Evolutionary conservation across 2,329 filamentous ascomycete genomes (phyloP), one percentile per base, ranked within the genome.

Genomic region (Fusarium oligoseptatum): DNA sequence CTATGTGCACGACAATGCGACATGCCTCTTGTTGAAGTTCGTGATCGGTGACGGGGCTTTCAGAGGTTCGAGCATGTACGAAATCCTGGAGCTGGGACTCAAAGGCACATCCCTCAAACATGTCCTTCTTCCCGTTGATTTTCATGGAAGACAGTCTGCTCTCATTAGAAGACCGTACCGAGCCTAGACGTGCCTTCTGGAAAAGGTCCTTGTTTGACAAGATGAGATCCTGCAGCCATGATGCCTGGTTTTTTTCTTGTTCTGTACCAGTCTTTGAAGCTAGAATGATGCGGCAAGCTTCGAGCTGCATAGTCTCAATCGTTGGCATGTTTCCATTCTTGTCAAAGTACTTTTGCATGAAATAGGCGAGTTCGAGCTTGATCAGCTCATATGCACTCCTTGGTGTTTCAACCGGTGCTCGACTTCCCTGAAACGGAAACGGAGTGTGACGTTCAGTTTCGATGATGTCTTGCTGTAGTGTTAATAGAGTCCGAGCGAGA

Each of bases 321-420:
- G 66, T 70, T 0, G 80, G 80, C 1, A 77, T 20, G 0, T n/a
- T 62, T 2, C 76, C 73, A 2, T 76, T 64, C 0, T 27, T 50
- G 9, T 81, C 78, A 3, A 77, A 68, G 39, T 77, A 76, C 5
- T 73, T 75, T 6, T 78, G 75, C 56, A 79, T 71, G 34, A 75
- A 81, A 11, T 80, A 78, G 9, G 81, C 74, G 0, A 85, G 60
- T 20, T 82, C 82, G 1, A 83, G 64, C 41, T 84, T 84, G 1
- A 85, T 72, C 0, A 82, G 63, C 55, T 84, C 83, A 55, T 84
- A 84, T 0, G 82, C 77, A 6, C 72, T 78, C 55, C 32, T 66
- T 37, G 61, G 77, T 29, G 58, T 75, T 67, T 37, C 72, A 3
- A 70, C 48, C 0, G 78, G 78, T 0, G 72, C 71, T 22, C 74